Percentiles rank a stretch among this genome's conserved stretches.
Conservation (phyloP, 2,329 filamentous ascomycete genomes). For the Alternaria infectoria region DNA sequence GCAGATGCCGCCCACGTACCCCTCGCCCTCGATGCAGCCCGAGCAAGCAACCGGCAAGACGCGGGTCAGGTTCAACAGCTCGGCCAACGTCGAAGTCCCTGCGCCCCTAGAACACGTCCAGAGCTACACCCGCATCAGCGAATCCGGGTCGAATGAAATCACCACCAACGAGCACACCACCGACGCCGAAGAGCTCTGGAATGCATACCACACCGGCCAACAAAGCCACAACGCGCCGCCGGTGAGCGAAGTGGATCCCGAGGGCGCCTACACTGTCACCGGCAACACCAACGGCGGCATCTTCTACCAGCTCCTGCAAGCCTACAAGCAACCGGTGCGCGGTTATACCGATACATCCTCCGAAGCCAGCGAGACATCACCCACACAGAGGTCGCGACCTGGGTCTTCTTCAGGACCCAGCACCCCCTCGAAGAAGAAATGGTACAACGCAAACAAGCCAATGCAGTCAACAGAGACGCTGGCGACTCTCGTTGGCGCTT, state of each 20-base stretch:
- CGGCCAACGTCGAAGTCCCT: conserved; percentile 30
- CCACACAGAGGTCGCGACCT: conserved; percentile 6
- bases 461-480: conserved; percentile 38
- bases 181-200: conserved; percentile 30
- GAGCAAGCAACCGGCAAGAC: conserved; percentile 18
- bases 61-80: conserved; percentile 39
- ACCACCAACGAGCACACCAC: conserved; percentile 19
- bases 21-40: conserved; percentile 17
- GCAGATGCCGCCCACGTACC: conserved; percentile 1
- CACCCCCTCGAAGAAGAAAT: conserved; percentile 38
- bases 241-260: conserved; percentile 14
- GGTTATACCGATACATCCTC: conserved; percentile 20
- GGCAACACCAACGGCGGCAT: conserved; percentile 38
- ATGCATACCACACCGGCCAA: conserved; percentile 22
- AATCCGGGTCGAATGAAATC: conserved; percentile 16
- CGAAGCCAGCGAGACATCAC: conserved; percentile 23
- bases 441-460: conserved; percentile 38
- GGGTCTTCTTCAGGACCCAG: conserved; percentile 32
- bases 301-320: conserved; percentile 42
- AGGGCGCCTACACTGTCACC: conserved; percentile 33
- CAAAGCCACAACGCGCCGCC: conserved; percentile 5
- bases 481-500: conserved; percentile 38
- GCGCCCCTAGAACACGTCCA: conserved; percentile 8
- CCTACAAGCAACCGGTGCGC: conserved; percentile 34
- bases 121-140: conserved; percentile 21